Evolutionary conservation across 352 stramenopile genomes (phyloP).

Genomic region (Poterioochromonas sp.): DNA sequence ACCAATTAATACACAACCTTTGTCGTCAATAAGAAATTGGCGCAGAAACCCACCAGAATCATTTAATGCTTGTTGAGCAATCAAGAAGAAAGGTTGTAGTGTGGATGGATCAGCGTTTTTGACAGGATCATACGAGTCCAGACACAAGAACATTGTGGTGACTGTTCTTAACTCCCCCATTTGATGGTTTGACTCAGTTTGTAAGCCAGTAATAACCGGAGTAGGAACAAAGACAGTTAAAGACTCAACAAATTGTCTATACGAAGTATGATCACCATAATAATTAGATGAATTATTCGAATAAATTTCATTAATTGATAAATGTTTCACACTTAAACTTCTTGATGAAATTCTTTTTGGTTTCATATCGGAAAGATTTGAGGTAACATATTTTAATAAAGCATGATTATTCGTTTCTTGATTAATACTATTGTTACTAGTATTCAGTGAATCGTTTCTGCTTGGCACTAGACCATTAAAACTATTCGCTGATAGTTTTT

Average conservation of each 20-base stretch:
- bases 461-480: no score
- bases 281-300: no score
- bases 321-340: no score
- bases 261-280: background rate
- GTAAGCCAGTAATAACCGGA: background rate
- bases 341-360: no score
- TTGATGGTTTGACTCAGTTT: background rate
- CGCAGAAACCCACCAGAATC: conserved; percentile 31
- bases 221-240: background rate
- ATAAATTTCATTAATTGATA: no score
- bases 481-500: no score
- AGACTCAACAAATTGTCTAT: background rate
- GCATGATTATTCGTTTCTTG: no score
- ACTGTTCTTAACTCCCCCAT: background rate
- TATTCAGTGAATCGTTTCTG: no score
- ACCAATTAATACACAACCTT: conserved; percentile 46
- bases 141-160: conserved; percentile 13
- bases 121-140: background rate
- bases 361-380: no score
- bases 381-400: no score
- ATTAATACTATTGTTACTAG: no score
- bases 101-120: background rate
- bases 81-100: background rate
- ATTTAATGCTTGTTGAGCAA: background rate
- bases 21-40: conserved; percentile 47